phyloP scores from a whole-genome alignment of 805 yeast genomes.

The Starmerella geochares region DNA sequence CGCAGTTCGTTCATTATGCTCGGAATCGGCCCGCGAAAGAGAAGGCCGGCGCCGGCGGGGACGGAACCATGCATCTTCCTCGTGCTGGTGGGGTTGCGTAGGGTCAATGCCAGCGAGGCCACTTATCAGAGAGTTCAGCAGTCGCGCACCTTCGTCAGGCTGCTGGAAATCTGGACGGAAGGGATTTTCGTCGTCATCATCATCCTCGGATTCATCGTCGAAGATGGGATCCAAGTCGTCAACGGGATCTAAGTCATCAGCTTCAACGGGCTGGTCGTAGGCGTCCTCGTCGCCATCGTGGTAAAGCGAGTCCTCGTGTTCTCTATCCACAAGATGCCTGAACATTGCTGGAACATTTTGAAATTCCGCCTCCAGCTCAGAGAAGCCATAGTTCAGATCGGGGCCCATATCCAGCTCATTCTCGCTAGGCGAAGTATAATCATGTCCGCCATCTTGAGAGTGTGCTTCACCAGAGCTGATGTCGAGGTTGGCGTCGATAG shows the following conservation, averaged over 20 bases:
- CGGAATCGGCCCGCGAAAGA: neutral
- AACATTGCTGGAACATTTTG: too few species aligned
- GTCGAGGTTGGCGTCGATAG: too few species aligned
- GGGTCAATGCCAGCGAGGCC: neutral
- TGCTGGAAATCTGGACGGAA: neutral
- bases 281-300: neutral
- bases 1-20: neutral
- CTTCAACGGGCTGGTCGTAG: neutral
- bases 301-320: neutral
- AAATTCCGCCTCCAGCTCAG: neutral
- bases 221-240: neutral
- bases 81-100: neutral
- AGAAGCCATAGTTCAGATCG: neutral
- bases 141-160: neutral
- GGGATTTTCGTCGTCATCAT: neutral
- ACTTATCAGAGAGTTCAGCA: neutral
- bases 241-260: neutral
- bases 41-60: neutral
- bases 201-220: constrained; percentile 1
- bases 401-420: neutral
- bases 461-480: too few species aligned
- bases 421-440: too few species aligned
- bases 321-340: neutral
- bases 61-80: constrained; percentile 1
- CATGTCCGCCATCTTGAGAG: too few species aligned